These are phyloP conservation scores for Selenicereus undatus DNA, from an alignment of 148 eudicot species.

Conservation along the genomic window DNA sequence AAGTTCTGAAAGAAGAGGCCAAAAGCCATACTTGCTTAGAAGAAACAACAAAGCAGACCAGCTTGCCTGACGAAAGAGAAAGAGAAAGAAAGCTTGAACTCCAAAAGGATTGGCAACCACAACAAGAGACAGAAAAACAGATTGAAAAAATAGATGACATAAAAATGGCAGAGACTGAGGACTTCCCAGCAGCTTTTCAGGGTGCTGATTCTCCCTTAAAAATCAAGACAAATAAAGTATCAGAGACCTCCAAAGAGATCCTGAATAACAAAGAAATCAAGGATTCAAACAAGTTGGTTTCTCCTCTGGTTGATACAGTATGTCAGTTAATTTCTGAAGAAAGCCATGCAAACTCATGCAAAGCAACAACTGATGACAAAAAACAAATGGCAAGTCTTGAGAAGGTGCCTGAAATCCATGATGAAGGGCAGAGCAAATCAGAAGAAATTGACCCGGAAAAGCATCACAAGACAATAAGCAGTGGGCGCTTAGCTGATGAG, in stretches of 20 bases:
- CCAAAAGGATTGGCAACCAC: neutral
- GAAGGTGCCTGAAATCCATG: slow-evolving; percentile 5
- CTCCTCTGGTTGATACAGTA: slow-evolving; percentile 1
- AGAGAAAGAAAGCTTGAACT: neutral
- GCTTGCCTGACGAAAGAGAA: neutral
- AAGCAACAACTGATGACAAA: neutral
- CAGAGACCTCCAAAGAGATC: neutral
- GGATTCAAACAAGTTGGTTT: slow-evolving; percentile 5
- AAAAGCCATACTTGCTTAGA: neutral
- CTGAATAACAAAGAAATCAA: neutral
- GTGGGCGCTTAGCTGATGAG: slow-evolving; percentile 12
- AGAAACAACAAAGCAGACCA: neutral
- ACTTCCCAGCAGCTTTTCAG: slow-evolving; percentile 11
- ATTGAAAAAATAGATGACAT: neutral
- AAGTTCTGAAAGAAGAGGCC: neutral
- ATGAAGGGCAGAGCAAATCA: slow-evolving; percentile 18
- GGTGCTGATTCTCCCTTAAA: slow-evolving; percentile 14
- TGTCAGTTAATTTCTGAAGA: neutral
- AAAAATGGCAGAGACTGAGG: slow-evolving; percentile 14
- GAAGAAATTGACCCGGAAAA: slow-evolving; percentile 22
- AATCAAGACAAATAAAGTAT: neutral
- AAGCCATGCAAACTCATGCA: slow-evolving; percentile 1
- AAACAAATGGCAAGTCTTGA: slow-evolving; percentile 3
- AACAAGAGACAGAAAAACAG: slow-evolving; percentile 1
- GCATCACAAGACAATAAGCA: slow-evolving; percentile 13